phyloP scores from a whole-genome alignment of 169 alveolate species.

The Plasmodium chabaudi region DNA sequence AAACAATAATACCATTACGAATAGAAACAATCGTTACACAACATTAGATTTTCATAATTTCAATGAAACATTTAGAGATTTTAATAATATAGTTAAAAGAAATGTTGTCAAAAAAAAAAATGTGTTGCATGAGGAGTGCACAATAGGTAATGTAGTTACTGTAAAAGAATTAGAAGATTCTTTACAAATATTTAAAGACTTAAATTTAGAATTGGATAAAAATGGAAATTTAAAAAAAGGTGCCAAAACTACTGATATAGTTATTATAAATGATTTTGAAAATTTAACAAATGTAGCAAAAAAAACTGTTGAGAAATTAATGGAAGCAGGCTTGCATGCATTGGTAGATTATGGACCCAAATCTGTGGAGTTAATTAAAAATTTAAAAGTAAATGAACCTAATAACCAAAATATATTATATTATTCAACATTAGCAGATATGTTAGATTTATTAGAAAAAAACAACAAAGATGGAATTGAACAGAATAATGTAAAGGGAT shows the following conservation, averaged over 20 bases:
- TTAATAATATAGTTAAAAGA: constrained; percentile 78
- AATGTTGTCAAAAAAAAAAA: constrained; percentile 74
- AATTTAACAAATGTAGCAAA: constrained; percentile 13
- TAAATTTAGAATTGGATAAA: constrained; percentile 62
- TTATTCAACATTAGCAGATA: constrained; percentile 3
- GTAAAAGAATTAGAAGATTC: constrained; percentile 65
- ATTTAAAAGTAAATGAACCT: background rate
- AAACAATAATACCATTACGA: background rate
- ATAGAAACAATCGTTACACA: background rate
- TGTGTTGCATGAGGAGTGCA: constrained; percentile 54
- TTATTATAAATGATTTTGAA: constrained; percentile 29
- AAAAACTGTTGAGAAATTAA: constrained; percentile 28
- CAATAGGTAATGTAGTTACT: constrained; percentile 63
- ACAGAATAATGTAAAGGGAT: constrained; percentile 26
- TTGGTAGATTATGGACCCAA: constrained; percentile 20
- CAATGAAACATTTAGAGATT: constrained; percentile 69
- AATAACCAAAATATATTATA: constrained; percentile 3
- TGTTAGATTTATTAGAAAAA: constrained; percentile 9
- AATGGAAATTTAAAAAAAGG: constrained; percentile 66
- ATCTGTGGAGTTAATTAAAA: constrained; percentile 13
- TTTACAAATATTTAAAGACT: constrained; percentile 63
- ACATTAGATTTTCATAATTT: constrained; percentile 3
- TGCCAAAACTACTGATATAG: constrained; percentile 38
- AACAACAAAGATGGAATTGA: constrained; percentile 8
- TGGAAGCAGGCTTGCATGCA: constrained; percentile 32